These are phyloP conservation scores for Sanghuangporus sanghuang DNA, from an alignment of 1,284 basidiomycete species.

Conservation along the genomic window DNA sequence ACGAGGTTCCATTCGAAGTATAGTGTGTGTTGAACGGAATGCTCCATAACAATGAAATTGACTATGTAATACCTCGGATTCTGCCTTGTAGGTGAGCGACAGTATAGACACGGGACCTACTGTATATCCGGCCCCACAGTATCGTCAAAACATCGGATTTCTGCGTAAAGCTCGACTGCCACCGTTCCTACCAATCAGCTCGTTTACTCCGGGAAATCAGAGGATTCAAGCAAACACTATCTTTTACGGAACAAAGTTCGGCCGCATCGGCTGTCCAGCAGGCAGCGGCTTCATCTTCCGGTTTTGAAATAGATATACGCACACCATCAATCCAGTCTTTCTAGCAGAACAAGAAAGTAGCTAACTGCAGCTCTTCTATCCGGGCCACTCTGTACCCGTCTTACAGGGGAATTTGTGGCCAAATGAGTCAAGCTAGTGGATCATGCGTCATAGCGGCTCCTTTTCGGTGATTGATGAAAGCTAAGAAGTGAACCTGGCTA, in stretches of 20 bases:
- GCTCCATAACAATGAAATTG: neutral
- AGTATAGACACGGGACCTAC: neutral
- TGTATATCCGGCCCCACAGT: neutral
- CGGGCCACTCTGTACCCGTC: neutral
- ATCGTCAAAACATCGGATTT: neutral
- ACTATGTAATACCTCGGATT: neutral
- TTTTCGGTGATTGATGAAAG: neutral
- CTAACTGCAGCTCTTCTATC: no score
- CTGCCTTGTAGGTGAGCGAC: neutral
- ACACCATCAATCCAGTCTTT: neutral
- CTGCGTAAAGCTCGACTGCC: neutral
- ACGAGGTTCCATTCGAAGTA: no score
- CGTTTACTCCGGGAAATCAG: no score
- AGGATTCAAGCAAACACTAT: no score
- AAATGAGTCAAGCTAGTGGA: neutral
- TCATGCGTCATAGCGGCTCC: neutral
- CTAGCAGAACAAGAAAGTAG: neutral
- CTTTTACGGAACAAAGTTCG: neutral
- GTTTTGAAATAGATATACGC: neutral
- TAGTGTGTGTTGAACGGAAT: no score
- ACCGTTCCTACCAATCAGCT: neutral
- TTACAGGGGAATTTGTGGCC: neutral
- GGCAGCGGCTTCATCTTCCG: neutral
- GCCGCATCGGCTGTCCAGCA: neutral
- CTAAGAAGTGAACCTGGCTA: neutral